A percentile compares a stretch with the other conserved stretches of the same genome.
Evolutionary conservation across 2,329 filamentous ascomycete species (phyloP).

Genomic region (Leptographium wingfieldii): DNA sequence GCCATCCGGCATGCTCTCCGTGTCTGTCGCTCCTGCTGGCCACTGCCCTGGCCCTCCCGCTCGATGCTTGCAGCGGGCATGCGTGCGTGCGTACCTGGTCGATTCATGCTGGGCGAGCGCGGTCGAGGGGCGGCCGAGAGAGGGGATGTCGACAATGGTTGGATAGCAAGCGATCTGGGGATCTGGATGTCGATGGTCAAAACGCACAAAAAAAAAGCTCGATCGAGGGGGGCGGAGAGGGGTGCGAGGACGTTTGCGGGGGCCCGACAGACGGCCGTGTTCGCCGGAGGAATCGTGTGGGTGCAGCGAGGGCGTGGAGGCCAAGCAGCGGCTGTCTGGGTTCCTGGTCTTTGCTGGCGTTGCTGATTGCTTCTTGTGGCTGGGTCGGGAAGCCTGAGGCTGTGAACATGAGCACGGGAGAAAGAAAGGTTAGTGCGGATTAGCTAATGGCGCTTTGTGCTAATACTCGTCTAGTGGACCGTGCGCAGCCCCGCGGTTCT

Average conservation of each 20-base stretch:
- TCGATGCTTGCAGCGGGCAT: not conserved
- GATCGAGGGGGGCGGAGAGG: not conserved
- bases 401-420: not conserved
- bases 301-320: not conserved
- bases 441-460: not conserved
- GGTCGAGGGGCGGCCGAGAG: too few species aligned
- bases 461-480: not conserved
- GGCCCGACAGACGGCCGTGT: not conserved
- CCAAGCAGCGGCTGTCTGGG: not conserved
- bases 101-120: constrained; percentile 36
- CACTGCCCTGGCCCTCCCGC: not conserved
- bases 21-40: not conserved
- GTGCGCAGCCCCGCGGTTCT: not conserved
- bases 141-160: not conserved
- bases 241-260: not conserved
- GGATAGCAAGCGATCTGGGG: not conserved
- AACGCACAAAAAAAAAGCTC: not conserved
- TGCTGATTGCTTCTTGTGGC: not conserved
- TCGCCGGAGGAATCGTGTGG: not conserved
- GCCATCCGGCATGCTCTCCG: not conserved
- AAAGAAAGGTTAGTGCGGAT: not conserved
- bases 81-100: constrained; percentile 38
- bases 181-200: not conserved
- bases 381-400: not conserved
- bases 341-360: not conserved